Conservation (phyloP, 306 rosid genomes). For the Vicia sativa region DNA sequence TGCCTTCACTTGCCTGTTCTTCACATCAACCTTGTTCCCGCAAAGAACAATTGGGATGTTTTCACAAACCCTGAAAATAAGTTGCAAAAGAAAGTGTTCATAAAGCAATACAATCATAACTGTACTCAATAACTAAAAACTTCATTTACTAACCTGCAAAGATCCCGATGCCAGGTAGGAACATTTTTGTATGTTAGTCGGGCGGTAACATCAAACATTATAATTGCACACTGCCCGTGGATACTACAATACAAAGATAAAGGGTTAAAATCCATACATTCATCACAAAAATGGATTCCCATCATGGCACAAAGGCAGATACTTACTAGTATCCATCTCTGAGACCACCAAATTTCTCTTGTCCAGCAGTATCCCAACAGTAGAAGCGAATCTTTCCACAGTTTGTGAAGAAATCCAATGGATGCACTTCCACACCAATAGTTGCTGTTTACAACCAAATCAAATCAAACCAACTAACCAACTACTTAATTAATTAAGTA, state of each 20-base stretch:
- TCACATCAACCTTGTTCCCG: conserved; percentile 87
- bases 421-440: conserved; percentile 81
- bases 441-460: conserved; percentile 47
- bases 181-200: conserved; percentile 74
- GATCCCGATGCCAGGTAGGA: conserved; percentile 85
- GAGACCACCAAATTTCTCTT: conserved; percentile 72
- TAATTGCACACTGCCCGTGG: conserved; percentile 82
- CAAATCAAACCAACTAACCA: not conserved
- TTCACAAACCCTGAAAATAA: conserved; percentile 68
- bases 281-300: no score
- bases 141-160: conserved; percentile 54
- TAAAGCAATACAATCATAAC: no score
- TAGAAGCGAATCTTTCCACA: conserved; percentile 70
- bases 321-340: conserved; percentile 71
- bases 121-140: no score
- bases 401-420: conserved; percentile 73
- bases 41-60: conserved; percentile 84
- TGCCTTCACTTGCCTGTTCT: conserved; percentile 88
- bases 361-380: conserved; percentile 83
- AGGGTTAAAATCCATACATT: no score
- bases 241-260: conserved; percentile 46
- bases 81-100: not conserved
- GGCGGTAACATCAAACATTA: conserved; percentile 84
- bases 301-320: no score
- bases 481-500: not conserved